phyloP scores from a whole-genome alignment of 2,329 filamentous ascomycete genomes.

The Fusarium brachygibbosum region DNA sequence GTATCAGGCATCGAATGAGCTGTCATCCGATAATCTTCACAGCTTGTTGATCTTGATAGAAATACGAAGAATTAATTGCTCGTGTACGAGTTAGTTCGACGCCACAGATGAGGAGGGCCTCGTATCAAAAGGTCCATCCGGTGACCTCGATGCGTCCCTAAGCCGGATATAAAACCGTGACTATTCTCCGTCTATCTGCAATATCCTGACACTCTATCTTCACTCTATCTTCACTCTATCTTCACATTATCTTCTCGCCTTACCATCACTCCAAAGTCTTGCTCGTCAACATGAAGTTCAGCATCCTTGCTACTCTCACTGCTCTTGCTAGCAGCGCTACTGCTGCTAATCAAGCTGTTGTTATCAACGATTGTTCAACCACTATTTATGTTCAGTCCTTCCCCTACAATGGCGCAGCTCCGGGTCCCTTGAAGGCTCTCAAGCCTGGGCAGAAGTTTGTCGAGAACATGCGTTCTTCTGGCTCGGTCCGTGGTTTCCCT shows the following conservation, averaged over 20 bases:
- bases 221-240: background rate
- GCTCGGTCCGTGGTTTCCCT: constrained; percentile 45
- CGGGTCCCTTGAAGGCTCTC: constrained; percentile 53
- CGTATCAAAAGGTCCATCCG: background rate
- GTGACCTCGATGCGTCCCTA: too few relatives aligned
- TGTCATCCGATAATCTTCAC: background rate
- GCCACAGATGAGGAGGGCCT: background rate
- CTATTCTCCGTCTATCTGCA: too few relatives aligned
- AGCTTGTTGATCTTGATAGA: too few relatives aligned
- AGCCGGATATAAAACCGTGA: background rate
- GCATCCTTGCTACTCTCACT: constrained; percentile 45
- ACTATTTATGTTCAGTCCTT: constrained; percentile 48
- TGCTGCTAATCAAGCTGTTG: constrained; percentile 54
- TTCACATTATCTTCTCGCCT: background rate
- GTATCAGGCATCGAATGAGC: background rate
- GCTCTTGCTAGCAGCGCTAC: constrained; percentile 50
- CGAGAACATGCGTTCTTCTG: constrained; percentile 53
- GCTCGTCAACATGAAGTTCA: constrained; percentile 50
- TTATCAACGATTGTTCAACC: constrained; percentile 54
- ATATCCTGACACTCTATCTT: background rate
- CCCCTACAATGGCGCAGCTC: constrained; percentile 23
- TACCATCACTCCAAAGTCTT: background rate
- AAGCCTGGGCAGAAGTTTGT: constrained; percentile 53
- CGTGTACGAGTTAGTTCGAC: background rate
- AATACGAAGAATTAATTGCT: constrained; percentile 1